Base-by-base conservation (phyloP, 2,329 filamentous ascomycete genomes). In the Trichophyton simii region DNA sequence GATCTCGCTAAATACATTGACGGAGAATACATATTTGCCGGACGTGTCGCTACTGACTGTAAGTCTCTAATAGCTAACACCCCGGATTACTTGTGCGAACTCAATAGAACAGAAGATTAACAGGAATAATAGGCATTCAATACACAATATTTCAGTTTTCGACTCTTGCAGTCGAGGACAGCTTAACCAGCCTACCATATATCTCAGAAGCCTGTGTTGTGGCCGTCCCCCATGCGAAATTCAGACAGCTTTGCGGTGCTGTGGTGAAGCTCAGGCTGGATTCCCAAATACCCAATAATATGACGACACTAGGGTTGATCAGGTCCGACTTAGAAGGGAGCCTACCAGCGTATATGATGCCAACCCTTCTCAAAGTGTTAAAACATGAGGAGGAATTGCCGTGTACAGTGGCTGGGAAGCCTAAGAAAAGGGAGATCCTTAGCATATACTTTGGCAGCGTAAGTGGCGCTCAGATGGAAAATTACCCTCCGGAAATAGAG, bases 11-110 rank as follows among this genome's bases (percentile, higher is more conserved):
- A 59, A 52, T 38, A 36, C 3, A 59, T 61, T 20, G 60, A 62
- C 2, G 48, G 61, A 8, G 31, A 63, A n/a, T 67, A 66, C 28
- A 60, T 67, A 3, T 44, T 67, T 8, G 62, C 65, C 28, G 66
- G 66, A 2, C 62, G 66, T 36, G 52, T 55, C 8, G 61, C 63
- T 18, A 63, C 60, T 3, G 66, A 66, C 54, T 66, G 66, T 67
- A 62, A 59, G 65, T 60, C 11, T 36, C 7, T 38, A 13, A 9
- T 31, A 31, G 28, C 6, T 31, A 7, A 31, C 6, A 6, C 28
- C 7, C 6, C 6, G 5, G 6, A 6, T 54, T 8, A 18, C 20
- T 31, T 15, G 5, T 34, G 28, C 13, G 3, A 34, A 15, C 11
- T 8, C 9, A 54, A 15, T 9, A 3, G 28, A 13, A 11, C 4